Conservation (phyloP, 2,329 filamentous ascomycete genomes). For the Clarireedia hainanense region DNA sequence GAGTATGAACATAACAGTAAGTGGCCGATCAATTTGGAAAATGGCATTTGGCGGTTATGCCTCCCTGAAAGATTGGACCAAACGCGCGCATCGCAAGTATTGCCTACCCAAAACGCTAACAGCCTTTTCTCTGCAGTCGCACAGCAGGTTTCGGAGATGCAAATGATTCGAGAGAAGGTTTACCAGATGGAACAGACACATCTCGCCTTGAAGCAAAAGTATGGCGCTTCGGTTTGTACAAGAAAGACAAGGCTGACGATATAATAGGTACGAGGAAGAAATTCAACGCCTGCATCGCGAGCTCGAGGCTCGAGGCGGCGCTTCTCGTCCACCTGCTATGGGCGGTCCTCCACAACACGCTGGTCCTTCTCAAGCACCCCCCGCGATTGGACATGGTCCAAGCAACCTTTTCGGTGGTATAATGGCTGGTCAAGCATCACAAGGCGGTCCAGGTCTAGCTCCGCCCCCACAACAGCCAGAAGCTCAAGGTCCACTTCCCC, state of each 20-base stretch:
- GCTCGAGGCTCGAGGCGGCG: conserved; percentile 64
- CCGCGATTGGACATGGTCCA: conserved; percentile 74
- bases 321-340: conserved; percentile 59
- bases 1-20: conserved; percentile 91
- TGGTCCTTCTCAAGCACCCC: conserved; percentile 74
- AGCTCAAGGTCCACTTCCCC: conserved; percentile 10
- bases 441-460: conserved; percentile 77
- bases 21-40: conserved; percentile 33
- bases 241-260: conserved; percentile 6
- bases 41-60: too few relatives aligned
- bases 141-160: conserved; percentile 88
- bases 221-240: conserved; percentile 31
- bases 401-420: conserved; percentile 92
- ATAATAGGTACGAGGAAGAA: conserved; percentile 81
- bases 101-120: neutral
- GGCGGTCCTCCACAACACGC: conserved; percentile 67
- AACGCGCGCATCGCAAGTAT: too few relatives aligned
- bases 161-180: conserved; percentile 87
- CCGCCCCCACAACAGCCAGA: conserved; percentile 51
- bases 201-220: conserved; percentile 86
- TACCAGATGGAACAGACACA: conserved; percentile 89
- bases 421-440: conserved; percentile 80
- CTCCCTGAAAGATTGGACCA: too few relatives aligned
- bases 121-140: conserved; percentile 51
- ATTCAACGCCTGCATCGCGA: conserved; percentile 79